Base-by-base conservation (phyloP, 768 basidiomycete species). In the Rhizopogon rudus region DNA sequence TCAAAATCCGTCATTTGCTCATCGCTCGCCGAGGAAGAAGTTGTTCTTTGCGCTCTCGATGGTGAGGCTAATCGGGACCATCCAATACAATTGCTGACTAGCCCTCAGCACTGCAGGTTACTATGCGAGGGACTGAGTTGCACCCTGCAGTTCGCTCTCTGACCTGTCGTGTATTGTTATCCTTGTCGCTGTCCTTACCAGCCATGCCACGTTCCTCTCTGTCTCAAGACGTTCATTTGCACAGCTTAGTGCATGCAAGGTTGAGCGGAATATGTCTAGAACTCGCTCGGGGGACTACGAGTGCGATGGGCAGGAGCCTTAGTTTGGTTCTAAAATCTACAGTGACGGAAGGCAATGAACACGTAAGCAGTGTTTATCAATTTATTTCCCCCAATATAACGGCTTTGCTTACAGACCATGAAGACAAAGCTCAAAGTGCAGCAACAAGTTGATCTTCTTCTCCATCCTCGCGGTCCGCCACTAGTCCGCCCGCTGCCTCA, bases 381-480 rank as follows among this genome's bases (percentile, higher is more conserved):
- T 37, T 33, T 6, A 3, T n/a, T 29, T 40, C 13, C 45, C 6
- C 44, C 39, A 20, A 40, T 9, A 22, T 35, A 54, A 57, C 37
- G 31, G 57, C n/a, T 40, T 42, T 51, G 9, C 46, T 35, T 37
- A 49, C 57, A 71, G 63, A 60, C 49, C 54, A 52, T 58, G 22
- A 40, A 40, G 25, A 50, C 59, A 20, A 58, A 44, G 48, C 53
- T 61, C 40, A 50, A 61, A 35, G 46, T 65, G 31, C 70, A 76
- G 57, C 71, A 63, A 20, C 71, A 71, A 37, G 63, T 88, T 45
- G 88, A 89, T 55, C 65, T 85, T 28, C 70, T 92, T 22, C 65
- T 94, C 10, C 92, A 93, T 62, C 91, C 91, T 44, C 85, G 90
- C 20, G 75, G 88, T 5, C 92, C 92, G 8, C 87, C 91, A 7